phyloP scores from a whole-genome alignment of 257 asterid genomes.

The Craterostigma plantagineum region DNA sequence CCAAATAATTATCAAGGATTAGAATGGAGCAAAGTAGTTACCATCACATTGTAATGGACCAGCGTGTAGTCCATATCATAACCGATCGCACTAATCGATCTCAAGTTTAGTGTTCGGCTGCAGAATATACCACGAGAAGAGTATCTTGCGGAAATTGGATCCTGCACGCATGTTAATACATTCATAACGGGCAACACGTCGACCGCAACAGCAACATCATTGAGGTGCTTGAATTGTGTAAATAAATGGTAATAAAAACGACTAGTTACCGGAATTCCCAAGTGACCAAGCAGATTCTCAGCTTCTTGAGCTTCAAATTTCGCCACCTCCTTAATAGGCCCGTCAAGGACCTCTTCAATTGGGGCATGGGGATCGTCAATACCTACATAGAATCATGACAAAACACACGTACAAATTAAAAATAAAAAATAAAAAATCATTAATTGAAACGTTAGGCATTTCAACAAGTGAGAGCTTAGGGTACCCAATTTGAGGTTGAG shows the following conservation, averaged over 20 bases:
- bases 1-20: too few species aligned
- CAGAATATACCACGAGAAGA: conserved; percentile 74
- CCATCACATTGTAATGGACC: conserved; percentile 68
- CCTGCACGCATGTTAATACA: conserved; percentile 24
- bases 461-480: background rate
- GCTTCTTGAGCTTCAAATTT: conserved; percentile 61
- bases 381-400: conserved; percentile 17
- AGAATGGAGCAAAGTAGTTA: conserved; percentile 9
- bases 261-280: conserved; percentile 49
- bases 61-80: conserved; percentile 87
- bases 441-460: too few species aligned
- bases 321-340: conserved; percentile 73
- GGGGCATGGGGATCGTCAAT: conserved; percentile 18
- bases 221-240: background rate
- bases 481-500: conserved; percentile 26
- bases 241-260: background rate
- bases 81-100: conserved; percentile 70
- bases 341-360: conserved; percentile 16
- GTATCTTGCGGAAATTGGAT: conserved; percentile 42
- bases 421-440: background rate
- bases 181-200: conserved; percentile 6
- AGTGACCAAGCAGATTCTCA: conserved; percentile 39
- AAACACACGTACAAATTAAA: too few species aligned
- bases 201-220: background rate
- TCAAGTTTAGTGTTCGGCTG: conserved; percentile 57